A percentile compares a stretch with the other conserved stretches of the same genome.
Conservation (phyloP, 352 stramenopile species). For the Achlya hypogyna region DNA sequence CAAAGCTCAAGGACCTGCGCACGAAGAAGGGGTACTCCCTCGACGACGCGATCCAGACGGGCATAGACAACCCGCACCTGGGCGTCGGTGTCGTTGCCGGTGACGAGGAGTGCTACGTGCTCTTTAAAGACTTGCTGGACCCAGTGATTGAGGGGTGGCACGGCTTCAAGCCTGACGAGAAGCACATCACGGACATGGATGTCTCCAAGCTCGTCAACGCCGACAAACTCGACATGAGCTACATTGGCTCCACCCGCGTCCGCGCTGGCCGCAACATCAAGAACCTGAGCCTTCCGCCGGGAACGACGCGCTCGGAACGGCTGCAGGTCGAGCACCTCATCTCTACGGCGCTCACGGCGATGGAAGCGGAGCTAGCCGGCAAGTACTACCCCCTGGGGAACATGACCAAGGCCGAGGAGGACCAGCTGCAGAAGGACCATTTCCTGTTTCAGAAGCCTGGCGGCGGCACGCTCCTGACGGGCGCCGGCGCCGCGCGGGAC, state of each 20-base stretch:
- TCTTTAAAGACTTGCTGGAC: slow-evolving; percentile 81
- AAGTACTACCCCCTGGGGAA: slow-evolving; percentile 84
- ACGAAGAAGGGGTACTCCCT: slow-evolving; percentile 76
- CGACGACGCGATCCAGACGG: slow-evolving; percentile 79
- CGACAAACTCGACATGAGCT: slow-evolving; percentile 60
- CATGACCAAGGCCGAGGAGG: slow-evolving; percentile 87
- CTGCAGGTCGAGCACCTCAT: slow-evolving; percentile 80
- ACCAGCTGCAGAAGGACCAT: slow-evolving; percentile 86
- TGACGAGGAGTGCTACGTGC: slow-evolving; percentile 71
- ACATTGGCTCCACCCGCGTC: slow-evolving; percentile 89
- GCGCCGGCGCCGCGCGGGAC: slow-evolving; percentile 82
- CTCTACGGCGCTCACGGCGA: slow-evolving; percentile 51
- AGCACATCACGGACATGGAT: slow-evolving; percentile 77
- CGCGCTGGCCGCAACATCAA: slow-evolving; percentile 85
- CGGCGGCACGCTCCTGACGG: slow-evolving; percentile 71
- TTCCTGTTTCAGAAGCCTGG: slow-evolving; percentile 92
- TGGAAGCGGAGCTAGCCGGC: slow-evolving; percentile 70
- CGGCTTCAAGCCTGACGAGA: slow-evolving; percentile 68
- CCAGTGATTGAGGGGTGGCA: slow-evolving; percentile 83
- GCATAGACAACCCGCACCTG: slow-evolving; percentile 71
- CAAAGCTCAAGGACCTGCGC: slow-evolving; percentile 62
- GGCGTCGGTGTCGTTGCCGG: slow-evolving; percentile 76
- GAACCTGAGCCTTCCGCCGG: slow-evolving; percentile 78
- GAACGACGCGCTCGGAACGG: slow-evolving; percentile 77
- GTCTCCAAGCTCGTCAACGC: slow-evolving; percentile 58